phyloP scores from a whole-genome alignment of 768 basidiomycete species.

The Boletus vermiculosoides region DNA sequence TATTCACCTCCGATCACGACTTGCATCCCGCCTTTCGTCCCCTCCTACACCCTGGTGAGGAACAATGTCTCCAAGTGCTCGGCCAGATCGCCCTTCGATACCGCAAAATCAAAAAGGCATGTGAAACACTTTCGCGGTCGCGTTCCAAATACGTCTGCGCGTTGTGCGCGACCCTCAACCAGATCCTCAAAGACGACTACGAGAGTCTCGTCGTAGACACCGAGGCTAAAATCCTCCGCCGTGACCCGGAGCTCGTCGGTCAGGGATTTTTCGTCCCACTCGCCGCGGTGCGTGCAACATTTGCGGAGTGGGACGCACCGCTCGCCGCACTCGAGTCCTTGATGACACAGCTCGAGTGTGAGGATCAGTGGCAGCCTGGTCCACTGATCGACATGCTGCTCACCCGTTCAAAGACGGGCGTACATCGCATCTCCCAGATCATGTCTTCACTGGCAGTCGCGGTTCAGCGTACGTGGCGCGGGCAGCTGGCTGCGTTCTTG shows the following conservation, averaged over 20 bases:
- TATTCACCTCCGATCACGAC: conserved; percentile 63
- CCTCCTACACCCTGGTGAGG: conserved; percentile 87
- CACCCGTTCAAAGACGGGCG: conserved; percentile 70
- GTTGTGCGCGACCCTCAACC: conserved; percentile 67
- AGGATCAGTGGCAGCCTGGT: conserved; percentile 61
- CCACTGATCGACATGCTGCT: conserved; percentile 78
- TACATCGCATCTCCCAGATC: conserved; percentile 71
- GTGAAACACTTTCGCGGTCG: conserved; percentile 49
- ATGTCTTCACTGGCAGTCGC: conserved; percentile 67
- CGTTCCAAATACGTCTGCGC: conserved; percentile 78
- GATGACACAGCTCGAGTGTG: conserved; percentile 57
- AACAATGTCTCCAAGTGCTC: conserved; percentile 78
- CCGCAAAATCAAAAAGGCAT: conserved; percentile 63
- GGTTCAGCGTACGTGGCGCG: conserved; percentile 81
- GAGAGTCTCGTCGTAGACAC: conserved; percentile 76
- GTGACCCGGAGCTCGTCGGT: conserved; percentile 77
- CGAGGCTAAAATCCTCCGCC: conserved; percentile 72
- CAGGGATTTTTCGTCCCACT: conserved; percentile 82
- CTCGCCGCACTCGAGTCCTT: conserved; percentile 68
- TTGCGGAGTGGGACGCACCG: conserved; percentile 88
- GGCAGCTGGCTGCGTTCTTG: conserved; percentile 78
- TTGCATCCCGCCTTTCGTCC: conserved; percentile 63
- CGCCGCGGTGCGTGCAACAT: conserved; percentile 77
- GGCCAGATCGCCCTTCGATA: conserved; percentile 75
- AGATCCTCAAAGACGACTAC: conserved; percentile 77